Evolutionary conservation across 805 yeast genomes (phyloP).

Genomic region (Pichia kluyveri): DNA sequence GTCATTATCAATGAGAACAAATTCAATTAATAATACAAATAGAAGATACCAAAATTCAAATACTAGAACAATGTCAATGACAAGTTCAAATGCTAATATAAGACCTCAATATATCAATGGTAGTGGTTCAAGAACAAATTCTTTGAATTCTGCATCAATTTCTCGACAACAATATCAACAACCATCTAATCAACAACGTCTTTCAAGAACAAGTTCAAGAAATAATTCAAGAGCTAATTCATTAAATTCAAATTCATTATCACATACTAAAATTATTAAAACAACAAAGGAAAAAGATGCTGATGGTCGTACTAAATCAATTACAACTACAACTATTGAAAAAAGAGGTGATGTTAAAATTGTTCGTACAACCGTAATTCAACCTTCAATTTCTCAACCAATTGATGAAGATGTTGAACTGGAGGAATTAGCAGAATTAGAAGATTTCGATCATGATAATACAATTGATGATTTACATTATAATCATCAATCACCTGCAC

Average conservation of each 20-base stretch:
- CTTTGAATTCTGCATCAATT: slow-evolving; percentile 7
- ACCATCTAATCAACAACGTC: slow-evolving; percentile 1
- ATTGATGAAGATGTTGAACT: slow-evolving; percentile 16
- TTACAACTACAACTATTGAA: slow-evolving; percentile 45
- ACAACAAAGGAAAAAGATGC: slow-evolving; percentile 43
- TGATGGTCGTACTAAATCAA: slow-evolving; percentile 45
- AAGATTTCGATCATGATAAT: slow-evolving; percentile 19
- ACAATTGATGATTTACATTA: slow-evolving; percentile 15
- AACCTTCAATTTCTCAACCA: slow-evolving; percentile 14
- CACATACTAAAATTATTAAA: slow-evolving; percentile 30
- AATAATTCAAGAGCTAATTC: slow-evolving; percentile 22
- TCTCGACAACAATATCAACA: background rate
- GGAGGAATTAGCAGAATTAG: slow-evolving; percentile 20
- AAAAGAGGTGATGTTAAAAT: slow-evolving; percentile 40
- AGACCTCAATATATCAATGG: background rate
- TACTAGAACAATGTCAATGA: slow-evolving; percentile 4
- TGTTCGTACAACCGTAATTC: slow-evolving; percentile 38
- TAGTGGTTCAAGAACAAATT: slow-evolving; percentile 15
- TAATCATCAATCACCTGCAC: background rate
- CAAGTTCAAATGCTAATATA: background rate
- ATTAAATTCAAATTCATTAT: slow-evolving; percentile 20
- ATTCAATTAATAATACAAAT: slow-evolving; percentile 4
- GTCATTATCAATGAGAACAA: slow-evolving; percentile 20
- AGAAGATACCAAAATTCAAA: slow-evolving; percentile 3
- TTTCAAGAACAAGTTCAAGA: slow-evolving; percentile 11